Conservation (phyloP, 352 stramenopile genomes). For the Phytophthora megakarya region DNA sequence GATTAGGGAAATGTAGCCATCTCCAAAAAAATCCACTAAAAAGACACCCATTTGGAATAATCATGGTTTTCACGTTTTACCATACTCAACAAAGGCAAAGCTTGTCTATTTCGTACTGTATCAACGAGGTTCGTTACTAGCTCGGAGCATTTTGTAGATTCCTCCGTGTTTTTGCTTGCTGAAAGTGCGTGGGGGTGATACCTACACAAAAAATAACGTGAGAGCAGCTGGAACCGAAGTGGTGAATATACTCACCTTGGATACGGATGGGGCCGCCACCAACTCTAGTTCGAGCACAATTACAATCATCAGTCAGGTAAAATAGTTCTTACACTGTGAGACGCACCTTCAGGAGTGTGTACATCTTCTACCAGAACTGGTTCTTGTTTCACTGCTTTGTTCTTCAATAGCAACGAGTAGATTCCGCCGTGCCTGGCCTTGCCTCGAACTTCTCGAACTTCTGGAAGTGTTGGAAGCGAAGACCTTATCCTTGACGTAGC, state of each 20-base stretch:
- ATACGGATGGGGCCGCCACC: slow-evolving; percentile 10
- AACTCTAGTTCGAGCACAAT: slow-evolving; percentile 11
- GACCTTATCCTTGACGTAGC: slow-evolving; percentile 19
- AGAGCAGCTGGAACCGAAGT: not conserved
- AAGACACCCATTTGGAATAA: no score
- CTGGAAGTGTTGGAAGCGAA: slow-evolving; percentile 25
- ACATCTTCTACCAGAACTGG: slow-evolving; percentile 63
- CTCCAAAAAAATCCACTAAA: slow-evolving; percentile 12
- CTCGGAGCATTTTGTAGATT: slow-evolving; percentile 75
- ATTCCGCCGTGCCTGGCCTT: slow-evolving; percentile 80
- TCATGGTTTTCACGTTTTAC: no score
- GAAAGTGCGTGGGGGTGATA: slow-evolving; percentile 41
- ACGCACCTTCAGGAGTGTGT: slow-evolving; percentile 25
- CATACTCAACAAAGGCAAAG: no score
- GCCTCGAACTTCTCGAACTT: slow-evolving; percentile 46
- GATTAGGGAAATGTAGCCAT: slow-evolving; percentile 7
- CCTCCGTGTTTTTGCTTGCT: slow-evolving; percentile 62
- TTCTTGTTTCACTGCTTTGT: slow-evolving; percentile 50
- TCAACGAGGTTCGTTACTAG: slow-evolving; percentile 18
- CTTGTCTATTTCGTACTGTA: not conserved
- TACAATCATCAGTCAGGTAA: not conserved
- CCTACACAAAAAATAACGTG: slow-evolving; percentile 14
- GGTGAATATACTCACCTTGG: slow-evolving; percentile 20
- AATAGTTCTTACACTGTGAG: not conserved
- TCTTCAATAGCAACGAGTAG: slow-evolving; percentile 79